Evolutionary conservation across 1,284 basidiomycete genomes (phyloP), one percentile per base, ranked within the genome.

Genomic region (Phellopilus nigrolimitatus): DNA sequence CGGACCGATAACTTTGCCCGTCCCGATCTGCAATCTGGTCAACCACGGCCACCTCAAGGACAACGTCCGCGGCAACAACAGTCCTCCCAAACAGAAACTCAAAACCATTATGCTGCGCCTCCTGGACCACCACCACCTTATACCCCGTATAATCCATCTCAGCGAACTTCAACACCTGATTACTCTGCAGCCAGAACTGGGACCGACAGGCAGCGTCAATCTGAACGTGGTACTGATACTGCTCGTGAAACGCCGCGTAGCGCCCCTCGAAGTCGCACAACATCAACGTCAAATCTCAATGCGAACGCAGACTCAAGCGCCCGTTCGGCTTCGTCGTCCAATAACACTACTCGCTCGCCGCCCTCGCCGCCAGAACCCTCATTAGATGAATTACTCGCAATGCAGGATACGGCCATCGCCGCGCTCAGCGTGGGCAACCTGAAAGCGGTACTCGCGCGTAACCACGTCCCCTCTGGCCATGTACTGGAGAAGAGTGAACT

Each of bases 401-500:
- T 89, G 70, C 67, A 76, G 0, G 65, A 72, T 3, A 75, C 75
- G 6, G 72, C 74, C 19, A 66, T 92, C n/a, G 64, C 71, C 1
- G 67, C 72, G 1, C 69, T 92, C 15, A 78, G 82, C 8, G 79
- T 91, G 48, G 72, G 78, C 13, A 71, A 75, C 24, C 72, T 93
- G 47, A 92, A 92, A 64, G 74, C 75, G 3, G 76, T 92, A n/a
- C 67, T 93, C 22, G 88, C 80, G 62, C 78, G 80, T 48, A 84
- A 86, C 55, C 84, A 85, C 50, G 84, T 88, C 21, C 77, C 74
- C 50, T 70, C 75, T 4, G 70, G 80, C 37, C 64, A 78, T 58
- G 68, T 85, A 2, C 68, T 86, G 15, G 83, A 88, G 69, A 91
- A 91, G 67, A 70, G 74, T 34, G 89, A 92, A 56, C 67, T 92